Conservation (phyloP, 73 alveolate genomes). For the Paramecium octaurelia region DNA sequence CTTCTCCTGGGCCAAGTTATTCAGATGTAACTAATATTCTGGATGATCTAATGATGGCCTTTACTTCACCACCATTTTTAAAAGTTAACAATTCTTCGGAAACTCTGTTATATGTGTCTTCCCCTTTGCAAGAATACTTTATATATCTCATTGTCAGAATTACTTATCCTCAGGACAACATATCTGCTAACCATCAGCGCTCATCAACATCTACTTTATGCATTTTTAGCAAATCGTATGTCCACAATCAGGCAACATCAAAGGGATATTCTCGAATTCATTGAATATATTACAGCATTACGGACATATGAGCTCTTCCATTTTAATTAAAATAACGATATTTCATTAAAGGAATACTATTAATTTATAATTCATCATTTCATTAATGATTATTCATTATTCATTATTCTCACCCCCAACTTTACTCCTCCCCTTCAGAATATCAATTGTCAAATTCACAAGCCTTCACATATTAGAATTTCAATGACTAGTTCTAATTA, state of each 20-base stretch:
- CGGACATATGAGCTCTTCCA: conserved; percentile 29
- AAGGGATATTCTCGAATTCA: conserved; percentile 1
- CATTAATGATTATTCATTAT: background rate
- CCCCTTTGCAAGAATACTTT: background rate
- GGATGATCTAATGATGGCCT: background rate
- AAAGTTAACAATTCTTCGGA: conserved; percentile 4
- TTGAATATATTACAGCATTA: background rate
- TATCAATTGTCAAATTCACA: no score
- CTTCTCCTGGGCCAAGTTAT: background rate
- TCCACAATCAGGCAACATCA: conserved; percentile 36
- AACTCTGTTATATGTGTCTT: background rate
- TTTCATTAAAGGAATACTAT: background rate
- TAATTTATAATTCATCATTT: background rate
- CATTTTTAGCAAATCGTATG: conserved; percentile 16
- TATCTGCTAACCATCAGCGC: background rate
- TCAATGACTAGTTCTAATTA: background rate
- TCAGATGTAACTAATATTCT: background rate
- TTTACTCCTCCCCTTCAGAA: background rate
- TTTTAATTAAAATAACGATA: background rate
- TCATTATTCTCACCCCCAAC: background rate
- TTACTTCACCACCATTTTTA: conserved; percentile 1
- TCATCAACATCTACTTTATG: background rate
- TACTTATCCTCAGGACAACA: conserved; percentile 27
- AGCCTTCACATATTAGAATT: no score
- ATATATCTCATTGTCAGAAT: background rate